Conservation (phyloP, 495 filamentous ascomycete species). For the Amniculicola lignicola region DNA sequence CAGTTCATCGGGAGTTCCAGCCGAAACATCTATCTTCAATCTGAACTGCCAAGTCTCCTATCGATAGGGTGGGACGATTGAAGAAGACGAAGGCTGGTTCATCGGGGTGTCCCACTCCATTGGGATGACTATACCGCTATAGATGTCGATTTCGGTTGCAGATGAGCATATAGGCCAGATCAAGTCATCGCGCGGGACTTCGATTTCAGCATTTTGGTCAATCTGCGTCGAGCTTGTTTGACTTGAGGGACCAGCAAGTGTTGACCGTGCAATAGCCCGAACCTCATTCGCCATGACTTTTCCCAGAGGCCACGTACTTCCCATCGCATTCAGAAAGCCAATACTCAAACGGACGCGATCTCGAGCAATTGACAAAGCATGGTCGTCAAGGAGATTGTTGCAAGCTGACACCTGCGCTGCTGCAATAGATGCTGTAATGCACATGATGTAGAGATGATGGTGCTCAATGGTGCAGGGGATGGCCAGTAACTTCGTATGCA, state of each 20-base stretch:
- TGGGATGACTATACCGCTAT: constrained; percentile 21
- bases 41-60: too few species aligned
- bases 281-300: constrained; percentile 21
- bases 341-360: constrained; percentile 28
- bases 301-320: constrained; percentile 17
- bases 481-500: constrained; percentile 26
- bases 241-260: constrained; percentile 2
- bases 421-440: constrained; percentile 11
- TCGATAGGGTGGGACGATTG: too few species aligned
- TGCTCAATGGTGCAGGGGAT: constrained; percentile 15
- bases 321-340: constrained; percentile 18
- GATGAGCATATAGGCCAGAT: constrained; percentile 11
- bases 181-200: constrained; percentile 21
- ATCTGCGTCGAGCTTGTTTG: background rate
- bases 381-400: constrained; percentile 24
- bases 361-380: constrained; percentile 19
- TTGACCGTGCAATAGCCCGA: constrained; percentile 8
- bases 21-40: too few species aligned
- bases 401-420: constrained; percentile 28
- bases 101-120: background rate
- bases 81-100: constrained; percentile 4
- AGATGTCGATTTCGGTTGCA: constrained; percentile 23
- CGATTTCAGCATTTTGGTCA: constrained; percentile 12
- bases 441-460: constrained; percentile 12
- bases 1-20: too few species aligned